Evolutionary conservation across 192 early-diverging fungal species (phyloP).

Genomic region (Dispira parvispora): DNA sequence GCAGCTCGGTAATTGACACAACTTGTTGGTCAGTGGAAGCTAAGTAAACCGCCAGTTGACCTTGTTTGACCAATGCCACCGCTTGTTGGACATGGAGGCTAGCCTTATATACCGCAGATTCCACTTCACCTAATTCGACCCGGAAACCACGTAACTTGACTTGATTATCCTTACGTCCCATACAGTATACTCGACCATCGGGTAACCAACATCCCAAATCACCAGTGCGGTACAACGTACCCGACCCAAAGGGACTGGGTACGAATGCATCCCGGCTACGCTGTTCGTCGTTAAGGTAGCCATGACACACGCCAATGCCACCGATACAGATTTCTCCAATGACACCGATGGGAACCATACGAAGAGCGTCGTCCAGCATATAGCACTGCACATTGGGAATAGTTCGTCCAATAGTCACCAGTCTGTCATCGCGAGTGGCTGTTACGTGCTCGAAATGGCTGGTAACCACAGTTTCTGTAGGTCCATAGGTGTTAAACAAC

Average conservation of each 20-base stretch:
- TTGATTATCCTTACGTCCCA: conserved; percentile 20
- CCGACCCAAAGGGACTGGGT: conserved; percentile 17
- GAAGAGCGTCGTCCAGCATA: neutral
- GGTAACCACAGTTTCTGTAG: neutral
- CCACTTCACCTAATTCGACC: conserved; percentile 18
- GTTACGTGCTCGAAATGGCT: neutral
- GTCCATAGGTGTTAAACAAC: neutral
- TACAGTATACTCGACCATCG: conserved; percentile 14
- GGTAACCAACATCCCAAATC: conserved; percentile 16
- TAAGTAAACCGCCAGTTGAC: too few relatives aligned
- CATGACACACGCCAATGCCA: conserved; percentile 14
- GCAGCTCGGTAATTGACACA: too few relatives aligned
- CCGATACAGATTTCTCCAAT: neutral
- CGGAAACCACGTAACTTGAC: conserved; percentile 22
- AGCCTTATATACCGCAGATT: too few relatives aligned
- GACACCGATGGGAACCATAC: neutral
- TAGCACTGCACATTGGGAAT: neutral
- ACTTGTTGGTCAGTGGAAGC: too few relatives aligned
- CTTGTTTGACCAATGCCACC: too few relatives aligned
- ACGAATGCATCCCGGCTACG: conserved; percentile 18
- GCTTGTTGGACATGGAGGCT: too few relatives aligned
- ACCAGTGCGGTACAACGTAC: conserved; percentile 19
- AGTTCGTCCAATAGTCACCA: neutral
- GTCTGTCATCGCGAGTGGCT: neutral
- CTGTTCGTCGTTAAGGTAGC: conserved; percentile 20